These are phyloP conservation scores for Penicillium paxilli DNA, from an alignment of 495 filamentous ascomycete genomes.

Conservation along the genomic window DNA sequence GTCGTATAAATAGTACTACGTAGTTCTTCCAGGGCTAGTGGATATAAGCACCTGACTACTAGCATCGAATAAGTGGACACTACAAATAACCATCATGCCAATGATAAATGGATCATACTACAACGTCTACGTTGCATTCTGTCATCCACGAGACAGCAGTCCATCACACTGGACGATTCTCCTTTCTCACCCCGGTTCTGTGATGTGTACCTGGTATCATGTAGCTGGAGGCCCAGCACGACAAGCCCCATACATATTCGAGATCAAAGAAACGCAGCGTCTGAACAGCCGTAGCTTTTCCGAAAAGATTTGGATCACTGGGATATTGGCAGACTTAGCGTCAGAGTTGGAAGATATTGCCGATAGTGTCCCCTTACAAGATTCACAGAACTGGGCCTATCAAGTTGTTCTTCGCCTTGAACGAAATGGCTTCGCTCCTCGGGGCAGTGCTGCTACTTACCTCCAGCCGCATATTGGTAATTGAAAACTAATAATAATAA, in stretches of 20 bases:
- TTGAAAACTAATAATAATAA: background rate
- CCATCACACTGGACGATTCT: slow-evolving; percentile 2
- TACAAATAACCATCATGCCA: background rate
- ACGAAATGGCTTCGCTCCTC: background rate
- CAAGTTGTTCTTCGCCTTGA: background rate
- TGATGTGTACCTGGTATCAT: slow-evolving; percentile 3
- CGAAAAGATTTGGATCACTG: background rate
- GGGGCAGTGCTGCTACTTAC: background rate
- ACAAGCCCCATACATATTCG: background rate
- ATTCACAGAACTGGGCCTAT: background rate
- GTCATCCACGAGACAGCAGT: background rate
- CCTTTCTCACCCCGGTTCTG: background rate
- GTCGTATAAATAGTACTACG: no score
- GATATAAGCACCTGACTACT: no score
- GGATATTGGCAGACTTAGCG: background rate
- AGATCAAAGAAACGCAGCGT: background rate
- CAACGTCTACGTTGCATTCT: background rate
- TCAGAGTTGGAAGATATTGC: background rate
- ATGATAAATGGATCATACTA: background rate
- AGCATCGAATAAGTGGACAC: no score
- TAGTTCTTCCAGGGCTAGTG: no score
- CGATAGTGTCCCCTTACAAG: background rate
- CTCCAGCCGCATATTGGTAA: background rate
- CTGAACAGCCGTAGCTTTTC: background rate
- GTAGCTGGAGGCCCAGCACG: background rate